phyloP scores from a whole-genome alignment of 2,329 filamentous ascomycete species.

The Nemania sp. region DNA sequence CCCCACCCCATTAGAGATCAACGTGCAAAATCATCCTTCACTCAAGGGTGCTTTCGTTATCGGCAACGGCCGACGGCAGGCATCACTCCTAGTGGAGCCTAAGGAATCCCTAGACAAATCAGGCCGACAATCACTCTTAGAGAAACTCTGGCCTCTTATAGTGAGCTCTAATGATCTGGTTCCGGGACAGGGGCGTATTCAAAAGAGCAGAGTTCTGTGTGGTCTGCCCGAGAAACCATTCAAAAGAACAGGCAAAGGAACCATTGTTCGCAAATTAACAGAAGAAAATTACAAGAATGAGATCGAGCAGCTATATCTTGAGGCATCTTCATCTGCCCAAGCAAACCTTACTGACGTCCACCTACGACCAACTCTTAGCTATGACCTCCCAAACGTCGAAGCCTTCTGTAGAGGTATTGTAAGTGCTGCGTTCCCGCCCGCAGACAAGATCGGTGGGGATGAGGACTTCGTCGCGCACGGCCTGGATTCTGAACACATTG shows the following conservation, averaged over 20 bases:
- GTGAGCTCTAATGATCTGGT: conserved; percentile 21
- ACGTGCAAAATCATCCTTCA: conserved; percentile 33
- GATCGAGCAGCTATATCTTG: conserved; percentile 20
- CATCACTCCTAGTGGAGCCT: conserved; percentile 44
- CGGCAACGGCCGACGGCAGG: conserved; percentile 42
- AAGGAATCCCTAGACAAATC: conserved; percentile 10
- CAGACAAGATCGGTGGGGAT: conserved; percentile 4
- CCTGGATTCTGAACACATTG: conserved; percentile 6
- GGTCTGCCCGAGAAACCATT: conserved; percentile 26
- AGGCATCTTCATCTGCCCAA: too few species aligned
- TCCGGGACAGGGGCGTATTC: conserved; percentile 9
- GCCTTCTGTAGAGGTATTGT: conserved; percentile 9
- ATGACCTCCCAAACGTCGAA: neutral
- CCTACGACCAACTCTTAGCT: neutral
- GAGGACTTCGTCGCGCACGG: conserved; percentile 17
- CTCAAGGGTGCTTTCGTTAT: conserved; percentile 33
- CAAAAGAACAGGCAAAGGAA: conserved; percentile 30
- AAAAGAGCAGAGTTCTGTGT: conserved; percentile 24
- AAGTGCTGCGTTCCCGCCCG: neutral
- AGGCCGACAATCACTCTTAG: conserved; percentile 8
- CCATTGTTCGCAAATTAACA: conserved; percentile 29
- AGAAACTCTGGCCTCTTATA: conserved; percentile 22
- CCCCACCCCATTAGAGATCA: conserved; percentile 44
- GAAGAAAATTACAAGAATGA: conserved; percentile 27
- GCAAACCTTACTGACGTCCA: conserved; percentile 12